Evolutionary conservation across 495 filamentous ascomycete species (phyloP).

Genomic region (Pseudoneurospora amorphoporcata): DNA sequence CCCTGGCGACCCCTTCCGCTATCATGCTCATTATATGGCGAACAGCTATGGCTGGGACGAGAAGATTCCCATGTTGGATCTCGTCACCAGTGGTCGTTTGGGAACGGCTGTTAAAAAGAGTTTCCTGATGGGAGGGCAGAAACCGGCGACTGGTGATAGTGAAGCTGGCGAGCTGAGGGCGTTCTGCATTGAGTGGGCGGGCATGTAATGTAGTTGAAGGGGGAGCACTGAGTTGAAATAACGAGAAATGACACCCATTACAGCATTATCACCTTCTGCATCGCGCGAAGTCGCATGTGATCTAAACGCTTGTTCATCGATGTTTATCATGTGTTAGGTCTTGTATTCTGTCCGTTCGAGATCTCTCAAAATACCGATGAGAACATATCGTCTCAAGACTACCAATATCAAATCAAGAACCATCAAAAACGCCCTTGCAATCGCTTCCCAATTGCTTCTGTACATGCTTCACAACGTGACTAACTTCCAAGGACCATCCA

Average conservation of each 20-base stretch:
- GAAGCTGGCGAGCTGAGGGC: slow-evolving; percentile 14
- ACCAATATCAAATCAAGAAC: neutral
- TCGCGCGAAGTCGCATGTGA: neutral
- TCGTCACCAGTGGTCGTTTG: slow-evolving; percentile 76
- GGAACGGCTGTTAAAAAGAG: slow-evolving; percentile 95
- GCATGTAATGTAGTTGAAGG: slow-evolving; percentile 21
- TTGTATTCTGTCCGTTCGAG: neutral
- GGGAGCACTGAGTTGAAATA: neutral
- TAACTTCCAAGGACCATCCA: neutral
- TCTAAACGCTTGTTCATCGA: neutral
- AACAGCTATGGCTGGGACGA: slow-evolving; percentile 75
- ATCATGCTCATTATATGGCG: slow-evolving; percentile 86
- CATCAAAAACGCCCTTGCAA: neutral
- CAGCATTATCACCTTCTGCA: neutral
- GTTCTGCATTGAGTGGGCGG: slow-evolving; percentile 28
- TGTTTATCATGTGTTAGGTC: neutral
- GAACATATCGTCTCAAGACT: neutral
- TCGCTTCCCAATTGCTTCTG: neutral
- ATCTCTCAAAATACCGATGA: neutral
- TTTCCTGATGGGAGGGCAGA: slow-evolving; percentile 68
- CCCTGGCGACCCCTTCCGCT: slow-evolving; percentile 87
- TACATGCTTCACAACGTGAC: neutral
- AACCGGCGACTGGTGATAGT: neutral
- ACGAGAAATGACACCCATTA: neutral
- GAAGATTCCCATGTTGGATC: slow-evolving; percentile 68